These are phyloP conservation scores for Tuber microsphaerosporum DNA, from an alignment of 495 filamentous ascomycete genomes.

Conservation along the genomic window DNA sequence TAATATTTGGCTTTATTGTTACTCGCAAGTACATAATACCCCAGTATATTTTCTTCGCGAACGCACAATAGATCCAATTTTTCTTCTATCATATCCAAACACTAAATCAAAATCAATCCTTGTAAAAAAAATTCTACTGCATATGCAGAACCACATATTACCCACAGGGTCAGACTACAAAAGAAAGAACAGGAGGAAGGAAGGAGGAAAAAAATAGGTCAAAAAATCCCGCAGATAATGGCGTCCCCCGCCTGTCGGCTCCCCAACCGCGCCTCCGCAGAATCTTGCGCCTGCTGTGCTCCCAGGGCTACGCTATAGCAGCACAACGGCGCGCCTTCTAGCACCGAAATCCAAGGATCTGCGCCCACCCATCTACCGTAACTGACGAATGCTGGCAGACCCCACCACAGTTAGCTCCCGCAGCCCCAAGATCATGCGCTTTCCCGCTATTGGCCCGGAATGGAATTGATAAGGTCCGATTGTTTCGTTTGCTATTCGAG, in stretches of 20 bases:
- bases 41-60: background rate
- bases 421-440: background rate
- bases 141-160: background rate
- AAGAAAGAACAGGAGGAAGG: background rate
- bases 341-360: background rate
- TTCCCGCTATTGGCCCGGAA: constrained; percentile 1
- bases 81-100: background rate
- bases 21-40: constrained; percentile 2
- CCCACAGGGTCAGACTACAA: background rate
- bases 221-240: background rate
- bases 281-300: background rate
- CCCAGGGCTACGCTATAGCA: background rate
- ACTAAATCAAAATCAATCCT: background rate
- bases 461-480: background rate
- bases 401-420: background rate
- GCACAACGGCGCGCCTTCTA: background rate
- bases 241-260: background rate
- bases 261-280: background rate
- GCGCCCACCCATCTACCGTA: background rate
- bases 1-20: background rate
- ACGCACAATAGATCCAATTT: constrained; percentile 4
- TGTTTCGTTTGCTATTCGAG: background rate
- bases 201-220: background rate
- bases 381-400: background rate
- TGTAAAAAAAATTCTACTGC: background rate